These are phyloP conservation scores for Fusarium tupiense DNA, from an alignment of 2,329 filamentous ascomycete species.

Conservation along the genomic window DNA sequence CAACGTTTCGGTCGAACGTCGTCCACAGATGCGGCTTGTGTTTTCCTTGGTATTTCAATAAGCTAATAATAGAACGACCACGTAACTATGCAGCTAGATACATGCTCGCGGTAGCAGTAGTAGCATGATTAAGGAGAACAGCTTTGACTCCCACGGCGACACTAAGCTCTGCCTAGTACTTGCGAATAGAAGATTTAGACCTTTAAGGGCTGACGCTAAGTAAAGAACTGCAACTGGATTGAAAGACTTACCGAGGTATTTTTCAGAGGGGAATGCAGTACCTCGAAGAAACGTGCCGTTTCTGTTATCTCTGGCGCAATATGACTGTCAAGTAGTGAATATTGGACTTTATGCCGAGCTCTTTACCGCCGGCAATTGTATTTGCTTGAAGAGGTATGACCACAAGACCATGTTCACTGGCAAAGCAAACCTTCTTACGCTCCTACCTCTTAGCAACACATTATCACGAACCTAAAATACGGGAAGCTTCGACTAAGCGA, in stretches of 20 bases:
- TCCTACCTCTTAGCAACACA: background rate
- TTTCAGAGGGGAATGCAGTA: too few species aligned
- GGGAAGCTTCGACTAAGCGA: fast-evolving
- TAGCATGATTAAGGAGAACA: too few species aligned
- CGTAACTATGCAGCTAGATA: background rate
- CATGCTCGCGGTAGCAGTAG: background rate
- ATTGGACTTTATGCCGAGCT: background rate
- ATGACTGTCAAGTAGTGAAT: background rate
- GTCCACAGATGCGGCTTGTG: background rate
- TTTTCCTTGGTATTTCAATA: background rate
- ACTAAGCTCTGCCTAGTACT: background rate
- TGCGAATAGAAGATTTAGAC: background rate
- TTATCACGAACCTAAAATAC: background rate
- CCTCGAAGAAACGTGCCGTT: too few species aligned
- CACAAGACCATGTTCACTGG: background rate
- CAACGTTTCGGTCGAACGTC: too few species aligned
- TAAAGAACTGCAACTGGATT: background rate
- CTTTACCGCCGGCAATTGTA: background rate
- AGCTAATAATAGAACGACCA: background rate
- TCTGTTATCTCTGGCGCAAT: background rate
- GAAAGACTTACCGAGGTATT: too few species aligned
- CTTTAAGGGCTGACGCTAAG: background rate
- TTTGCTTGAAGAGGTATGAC: background rate
- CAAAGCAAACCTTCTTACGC: background rate
- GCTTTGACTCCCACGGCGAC: background rate